Evolutionary conservation across 441 rosid species (phyloP).

Genomic region (Syzygium malaccense): DNA sequence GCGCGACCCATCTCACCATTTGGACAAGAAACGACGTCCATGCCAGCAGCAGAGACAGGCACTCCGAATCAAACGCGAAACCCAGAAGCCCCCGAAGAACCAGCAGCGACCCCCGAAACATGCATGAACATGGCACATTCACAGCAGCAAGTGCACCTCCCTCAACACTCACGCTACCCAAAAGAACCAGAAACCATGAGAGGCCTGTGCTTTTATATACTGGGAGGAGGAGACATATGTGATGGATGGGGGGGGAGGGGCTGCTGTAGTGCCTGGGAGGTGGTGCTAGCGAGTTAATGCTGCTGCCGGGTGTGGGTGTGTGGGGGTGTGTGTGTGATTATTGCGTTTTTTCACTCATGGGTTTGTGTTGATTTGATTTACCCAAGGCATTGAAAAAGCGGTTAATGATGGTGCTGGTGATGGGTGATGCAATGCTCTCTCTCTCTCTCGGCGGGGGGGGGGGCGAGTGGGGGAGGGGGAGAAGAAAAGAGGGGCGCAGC

Average conservation of each 20-base stretch:
- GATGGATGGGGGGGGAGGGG: background rate
- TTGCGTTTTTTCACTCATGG: background rate
- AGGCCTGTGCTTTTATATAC: slow-evolving; percentile 25
- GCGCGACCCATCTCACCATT: slow-evolving; percentile 38
- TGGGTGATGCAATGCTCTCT: background rate
- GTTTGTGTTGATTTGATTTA: background rate
- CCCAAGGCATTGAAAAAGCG: background rate
- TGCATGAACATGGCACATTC: background rate
- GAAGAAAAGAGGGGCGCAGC: slow-evolving; percentile 1
- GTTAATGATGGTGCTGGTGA: background rate
- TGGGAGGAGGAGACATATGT: background rate
- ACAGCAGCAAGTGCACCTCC: slow-evolving; percentile 3
- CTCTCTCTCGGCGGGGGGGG: background rate
- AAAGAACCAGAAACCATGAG: slow-evolving; percentile 34
- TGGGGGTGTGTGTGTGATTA: background rate
- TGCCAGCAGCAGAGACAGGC: slow-evolving; percentile 2
- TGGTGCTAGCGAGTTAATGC: background rate
- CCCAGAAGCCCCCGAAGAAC: slow-evolving; percentile 11
- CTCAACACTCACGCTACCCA: slow-evolving; percentile 20
- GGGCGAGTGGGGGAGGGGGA: background rate
- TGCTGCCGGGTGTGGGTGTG: background rate
- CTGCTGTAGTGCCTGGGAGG: background rate
- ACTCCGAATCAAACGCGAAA: slow-evolving; percentile 1
- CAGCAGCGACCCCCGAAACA: background rate
- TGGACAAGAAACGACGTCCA: slow-evolving; percentile 33